Conservation (phyloP, 805 yeast genomes). For the Allodekkera sacchari region DNA sequence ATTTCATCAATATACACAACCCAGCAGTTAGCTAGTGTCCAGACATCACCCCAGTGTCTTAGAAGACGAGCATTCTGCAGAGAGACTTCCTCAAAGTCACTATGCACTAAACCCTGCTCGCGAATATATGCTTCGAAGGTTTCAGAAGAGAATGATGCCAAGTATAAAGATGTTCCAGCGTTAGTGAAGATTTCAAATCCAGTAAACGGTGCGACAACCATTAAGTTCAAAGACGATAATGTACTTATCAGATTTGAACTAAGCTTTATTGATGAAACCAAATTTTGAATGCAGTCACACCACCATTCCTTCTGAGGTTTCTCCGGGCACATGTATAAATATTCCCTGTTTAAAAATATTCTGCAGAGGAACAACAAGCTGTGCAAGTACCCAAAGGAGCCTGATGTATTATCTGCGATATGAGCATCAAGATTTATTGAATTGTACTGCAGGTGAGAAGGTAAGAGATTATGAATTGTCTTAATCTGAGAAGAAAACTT, state of each 20-base stretch:
- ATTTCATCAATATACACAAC: constrained; percentile 20
- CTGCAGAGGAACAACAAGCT: constrained; percentile 25
- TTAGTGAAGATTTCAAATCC: constrained; percentile 30
- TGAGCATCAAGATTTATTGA: constrained; percentile 17
- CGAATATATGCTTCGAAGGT: constrained; percentile 17
- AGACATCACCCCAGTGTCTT: constrained; percentile 21
- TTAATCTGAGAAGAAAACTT: constrained; percentile 21
- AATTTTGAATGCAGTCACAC: constrained; percentile 13
- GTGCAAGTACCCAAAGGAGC: constrained; percentile 29
- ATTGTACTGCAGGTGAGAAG: constrained; percentile 17
- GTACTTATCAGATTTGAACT: constrained; percentile 18
- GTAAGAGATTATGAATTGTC: constrained; percentile 18
- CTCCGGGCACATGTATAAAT: constrained; percentile 26
- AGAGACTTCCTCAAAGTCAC: constrained; percentile 1
- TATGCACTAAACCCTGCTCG: not conserved
- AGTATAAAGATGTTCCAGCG: constrained; percentile 27
- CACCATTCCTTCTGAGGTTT: constrained; percentile 26
- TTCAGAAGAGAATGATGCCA: constrained; percentile 23
- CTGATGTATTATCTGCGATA: constrained; percentile 20
- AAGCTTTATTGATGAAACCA: constrained; percentile 18
- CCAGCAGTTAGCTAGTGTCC: constrained; percentile 28
- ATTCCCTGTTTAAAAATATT: constrained; percentile 28
- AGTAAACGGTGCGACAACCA: constrained; percentile 31
- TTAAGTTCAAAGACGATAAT: constrained; percentile 16
- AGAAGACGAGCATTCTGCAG: constrained; percentile 18